Percentiles rank a stretch among this genome's conserved stretches.
Evolutionary conservation across 75 land plant genomes (phyloP).

Genomic region (Pinus tabuliformis): DNA sequence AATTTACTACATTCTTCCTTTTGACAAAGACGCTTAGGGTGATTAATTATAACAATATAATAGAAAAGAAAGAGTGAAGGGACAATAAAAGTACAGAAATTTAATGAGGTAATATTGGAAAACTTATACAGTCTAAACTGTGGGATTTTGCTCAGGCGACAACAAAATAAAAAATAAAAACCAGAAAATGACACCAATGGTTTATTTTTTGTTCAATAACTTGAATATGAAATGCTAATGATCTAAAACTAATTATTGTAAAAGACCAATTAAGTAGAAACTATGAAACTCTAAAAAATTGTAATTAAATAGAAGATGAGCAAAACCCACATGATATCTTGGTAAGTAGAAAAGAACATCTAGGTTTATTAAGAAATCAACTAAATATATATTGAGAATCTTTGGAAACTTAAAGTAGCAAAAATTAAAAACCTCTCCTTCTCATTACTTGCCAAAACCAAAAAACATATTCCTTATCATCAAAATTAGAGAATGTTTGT

Average conservation of each 20-base stretch:
- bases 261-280: neutral
- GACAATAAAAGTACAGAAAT: neutral
- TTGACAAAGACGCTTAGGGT: neutral
- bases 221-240: neutral
- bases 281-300: too few relatives aligned
- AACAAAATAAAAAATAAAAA: neutral
- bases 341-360: neutral
- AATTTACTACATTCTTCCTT: neutral
- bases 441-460: neutral
- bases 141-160: neutral
- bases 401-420: neutral
- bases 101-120: neutral
- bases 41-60: neutral
- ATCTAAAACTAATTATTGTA: neutral
- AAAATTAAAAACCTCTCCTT: neutral
- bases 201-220: neutral
- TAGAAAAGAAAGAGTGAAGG: neutral
- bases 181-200: neutral
- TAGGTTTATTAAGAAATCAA: neutral
- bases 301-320: neutral
- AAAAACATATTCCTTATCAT: neutral
- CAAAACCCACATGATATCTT: neutral
- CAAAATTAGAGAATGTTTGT: neutral
- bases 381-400: neutral
- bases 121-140: neutral